A percentile compares a stretch with the other conserved stretches of the same genome.
Evolutionary conservation across 1,284 basidiomycete genomes (phyloP).

Genomic region (Tremellales sp.): DNA sequence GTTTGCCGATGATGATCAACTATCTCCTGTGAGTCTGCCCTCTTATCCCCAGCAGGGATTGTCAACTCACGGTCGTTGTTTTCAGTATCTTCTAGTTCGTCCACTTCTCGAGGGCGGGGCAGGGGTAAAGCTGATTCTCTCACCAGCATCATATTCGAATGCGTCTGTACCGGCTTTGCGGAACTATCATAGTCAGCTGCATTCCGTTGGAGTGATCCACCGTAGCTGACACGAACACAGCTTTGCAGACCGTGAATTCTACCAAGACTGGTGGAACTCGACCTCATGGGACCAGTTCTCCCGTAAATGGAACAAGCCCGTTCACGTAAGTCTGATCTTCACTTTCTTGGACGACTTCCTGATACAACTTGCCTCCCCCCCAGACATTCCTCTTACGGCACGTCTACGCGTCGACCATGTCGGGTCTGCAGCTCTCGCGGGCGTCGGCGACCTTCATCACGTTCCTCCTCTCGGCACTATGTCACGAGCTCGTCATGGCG

Average conservation of each 20-base stretch:
- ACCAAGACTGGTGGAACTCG: conserved; percentile 99
- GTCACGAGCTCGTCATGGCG: conserved; percentile 95
- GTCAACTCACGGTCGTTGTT: not conserved
- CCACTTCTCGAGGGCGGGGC: conserved; percentile 52
- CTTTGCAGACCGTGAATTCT: conserved; percentile 95
- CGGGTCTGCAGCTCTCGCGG: conserved; percentile 68
- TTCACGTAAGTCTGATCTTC: conserved; percentile 37
- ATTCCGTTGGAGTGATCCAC: not conserved
- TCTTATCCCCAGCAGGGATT: not conserved
- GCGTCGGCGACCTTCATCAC: conserved; percentile 83
- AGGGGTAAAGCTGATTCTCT: conserved; percentile 1
- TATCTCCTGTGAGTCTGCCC: conserved; percentile 45
- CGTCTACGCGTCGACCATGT: conserved; percentile 85
- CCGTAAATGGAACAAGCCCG: conserved; percentile 86
- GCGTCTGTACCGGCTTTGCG: conserved; percentile 92
- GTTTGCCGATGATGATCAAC: conserved; percentile 83
- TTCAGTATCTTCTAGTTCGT: conserved; percentile 46
- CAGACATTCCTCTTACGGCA: conserved; percentile 89
- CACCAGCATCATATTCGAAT: conserved; percentile 59
- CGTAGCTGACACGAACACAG: conserved; percentile 46
- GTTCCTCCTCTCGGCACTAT: conserved; percentile 80
- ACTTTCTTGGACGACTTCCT: not conserved
- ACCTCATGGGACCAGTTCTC: conserved; percentile 96
- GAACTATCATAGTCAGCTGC: conserved; percentile 73
- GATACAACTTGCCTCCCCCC: conserved; percentile 41